Evolutionary conservation across 1,139 yeast genomes (phyloP).

Genomic region (Suhomyces anneliseae): DNA sequence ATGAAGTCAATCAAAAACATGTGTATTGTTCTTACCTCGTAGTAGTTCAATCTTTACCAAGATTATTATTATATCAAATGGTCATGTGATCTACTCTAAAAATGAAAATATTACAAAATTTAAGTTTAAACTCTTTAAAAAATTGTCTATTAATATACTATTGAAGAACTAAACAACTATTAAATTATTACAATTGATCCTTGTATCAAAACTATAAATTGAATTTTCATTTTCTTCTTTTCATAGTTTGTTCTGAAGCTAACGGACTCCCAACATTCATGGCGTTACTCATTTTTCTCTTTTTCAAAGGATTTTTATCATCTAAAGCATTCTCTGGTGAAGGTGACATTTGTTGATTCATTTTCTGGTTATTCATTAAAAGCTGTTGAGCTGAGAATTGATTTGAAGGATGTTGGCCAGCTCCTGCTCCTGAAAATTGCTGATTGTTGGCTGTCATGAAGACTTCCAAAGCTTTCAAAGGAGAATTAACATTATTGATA

Average conservation of each 20-base stretch:
- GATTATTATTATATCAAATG: no score
- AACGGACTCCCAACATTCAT: constrained; percentile 13
- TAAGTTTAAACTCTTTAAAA: no score
- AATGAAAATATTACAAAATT: no score
- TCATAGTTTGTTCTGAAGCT: constrained; percentile 5
- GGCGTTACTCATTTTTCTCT: constrained; percentile 16
- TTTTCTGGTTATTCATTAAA: constrained; percentile 3
- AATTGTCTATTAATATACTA: neutral
- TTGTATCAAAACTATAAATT: neutral
- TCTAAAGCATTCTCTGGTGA: constrained; percentile 13
- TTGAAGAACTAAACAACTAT: neutral
- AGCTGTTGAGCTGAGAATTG: constrained; percentile 6
- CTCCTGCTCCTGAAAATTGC: constrained; percentile 4
- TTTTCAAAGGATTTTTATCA: constrained; percentile 15
- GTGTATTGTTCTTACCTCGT: neutral
- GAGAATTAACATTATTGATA: constrained; percentile 47
- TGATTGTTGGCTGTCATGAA: constrained; percentile 28
- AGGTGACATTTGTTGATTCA: constrained; percentile 9
- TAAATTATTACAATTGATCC: neutral
- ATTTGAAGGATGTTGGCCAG: constrained; percentile 10
- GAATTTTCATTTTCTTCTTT: constrained; percentile 12
- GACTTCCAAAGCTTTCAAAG: constrained; percentile 58
- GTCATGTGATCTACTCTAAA: no score
- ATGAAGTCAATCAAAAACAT: neutral
- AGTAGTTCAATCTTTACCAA: neutral